A percentile compares a stretch with the other conserved stretches of the same genome.
Conservation (phyloP, 331 rosid species). For the Erythrophleum ivorense region DNA sequence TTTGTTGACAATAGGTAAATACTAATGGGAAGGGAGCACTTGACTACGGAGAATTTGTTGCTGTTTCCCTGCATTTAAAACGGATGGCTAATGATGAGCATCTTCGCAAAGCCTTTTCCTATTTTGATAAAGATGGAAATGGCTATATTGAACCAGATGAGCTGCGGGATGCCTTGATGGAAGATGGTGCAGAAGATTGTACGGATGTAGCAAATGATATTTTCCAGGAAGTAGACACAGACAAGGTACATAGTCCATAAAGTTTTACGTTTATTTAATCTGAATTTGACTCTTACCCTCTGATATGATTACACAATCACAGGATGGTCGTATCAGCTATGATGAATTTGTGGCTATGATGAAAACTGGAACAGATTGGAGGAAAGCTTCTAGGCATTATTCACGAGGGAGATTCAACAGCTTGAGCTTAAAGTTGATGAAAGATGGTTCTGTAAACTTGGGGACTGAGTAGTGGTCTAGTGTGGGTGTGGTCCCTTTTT, state of each 20-base stretch:
- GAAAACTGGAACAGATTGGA: slow-evolving; percentile 99
- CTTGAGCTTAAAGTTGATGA: slow-evolving; percentile 98
- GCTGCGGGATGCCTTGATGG: slow-evolving; percentile 87
- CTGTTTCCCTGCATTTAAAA: slow-evolving; percentile 85
- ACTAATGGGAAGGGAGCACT: slow-evolving; percentile 89
- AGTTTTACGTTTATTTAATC: not conserved
- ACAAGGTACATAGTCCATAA: slow-evolving; percentile 67
- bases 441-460: slow-evolving; percentile 87
- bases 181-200: slow-evolving; percentile 95
- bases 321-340: slow-evolving; percentile 97
- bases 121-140: slow-evolving; percentile 85
- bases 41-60: slow-evolving; percentile 92
- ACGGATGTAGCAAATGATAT: slow-evolving; percentile 97
- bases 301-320: slow-evolving; percentile 40
- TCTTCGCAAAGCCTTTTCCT: slow-evolving; percentile 93
- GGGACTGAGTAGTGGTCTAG: slow-evolving; percentile 55
- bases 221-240: slow-evolving; percentile 96
- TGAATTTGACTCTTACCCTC: slow-evolving; percentile 33
- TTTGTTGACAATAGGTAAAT: slow-evolving; percentile 68
- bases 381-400: slow-evolving; percentile 98
- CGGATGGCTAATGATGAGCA: slow-evolving; percentile 97
- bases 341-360: slow-evolving; percentile 97
- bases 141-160: slow-evolving; percentile 95
- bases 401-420: slow-evolving; percentile 99
- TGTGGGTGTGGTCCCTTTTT: slow-evolving; percentile 32